Base-by-base conservation (phyloP, 2,329 filamentous ascomycete species). In the Xylaria digitata region DNA sequence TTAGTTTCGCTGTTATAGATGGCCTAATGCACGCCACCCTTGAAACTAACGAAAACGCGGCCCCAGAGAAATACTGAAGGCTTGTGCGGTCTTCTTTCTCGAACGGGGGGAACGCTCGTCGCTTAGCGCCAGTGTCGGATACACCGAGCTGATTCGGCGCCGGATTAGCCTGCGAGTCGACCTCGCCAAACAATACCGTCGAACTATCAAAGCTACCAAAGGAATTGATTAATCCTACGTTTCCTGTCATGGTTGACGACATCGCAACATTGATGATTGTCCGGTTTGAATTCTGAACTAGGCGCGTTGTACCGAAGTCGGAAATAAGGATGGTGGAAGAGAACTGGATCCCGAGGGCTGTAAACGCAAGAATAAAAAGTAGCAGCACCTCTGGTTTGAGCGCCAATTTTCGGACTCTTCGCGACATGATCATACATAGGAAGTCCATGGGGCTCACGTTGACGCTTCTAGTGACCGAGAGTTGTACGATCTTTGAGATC, bases 281-380 rank as follows among this genome's bases (percentile, higher is more conserved):
- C 11, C 17, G 40, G 5, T 48, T 62, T 13, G 30, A 8, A 40
- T 60, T 1, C 17, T 9, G 21, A 15, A 66, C 46, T 1, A 66
- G 21, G 23, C 19, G 17, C 11, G 53, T 49, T 1, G 30, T 63
- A 9, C 56, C 54, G 11, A 66, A 58, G 42, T 46, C 46, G 32
- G 64, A 58, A 54, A 66, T n/a, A 1, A 66, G 48, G 11, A 66
- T 63, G 13, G 64, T 66, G 7, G 64, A 63, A 11, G 64, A 66
- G 19, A 66, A 66, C 26, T 66, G 64, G 17, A 63, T 13, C 0
- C 17, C 52, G 4, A 66, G 2, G 0, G 59, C n/a, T 3, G 59
- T 59, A 6, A 42, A 3, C 3, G 46, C 58, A 17, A 66, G 46
- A 9, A 54, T 53, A 21, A 63, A 26, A 19, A 65, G 52, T 23